phyloP scores from a whole-genome alignment of 2,329 filamentous ascomycete genomes.

The Phaeomoniella chlamydospora region DNA sequence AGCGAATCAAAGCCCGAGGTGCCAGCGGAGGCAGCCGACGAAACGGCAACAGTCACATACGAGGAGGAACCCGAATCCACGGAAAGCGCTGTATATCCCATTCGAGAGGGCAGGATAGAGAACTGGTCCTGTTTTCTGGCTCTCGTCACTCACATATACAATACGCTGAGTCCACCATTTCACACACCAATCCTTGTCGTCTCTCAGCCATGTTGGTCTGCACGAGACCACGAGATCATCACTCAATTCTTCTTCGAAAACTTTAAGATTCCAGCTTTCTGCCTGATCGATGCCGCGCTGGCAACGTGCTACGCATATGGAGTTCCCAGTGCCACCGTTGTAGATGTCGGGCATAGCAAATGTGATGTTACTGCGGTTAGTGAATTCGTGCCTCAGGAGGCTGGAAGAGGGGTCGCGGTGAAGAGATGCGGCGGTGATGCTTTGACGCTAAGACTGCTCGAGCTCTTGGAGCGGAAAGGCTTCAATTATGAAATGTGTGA shows the following conservation, averaged over 20 bases:
- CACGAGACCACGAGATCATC: constrained; percentile 72
- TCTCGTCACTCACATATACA: constrained; percentile 82
- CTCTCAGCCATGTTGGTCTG: constrained; percentile 78
- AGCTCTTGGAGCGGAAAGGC: constrained; percentile 45
- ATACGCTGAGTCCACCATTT: constrained; percentile 75
- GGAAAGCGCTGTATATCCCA: constrained; percentile 81
- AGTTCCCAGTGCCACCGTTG: constrained; percentile 63
- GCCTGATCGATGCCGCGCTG: constrained; percentile 71
- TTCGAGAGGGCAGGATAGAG: constrained; percentile 65
- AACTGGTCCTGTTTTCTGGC: constrained; percentile 91
- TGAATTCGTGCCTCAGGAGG: constrained; percentile 63
- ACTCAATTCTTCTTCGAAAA: constrained; percentile 95
- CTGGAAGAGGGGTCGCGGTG: constrained; percentile 46
- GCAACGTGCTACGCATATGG: constrained; percentile 74
- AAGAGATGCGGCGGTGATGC: constrained; percentile 69
- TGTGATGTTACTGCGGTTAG: constrained; percentile 83
- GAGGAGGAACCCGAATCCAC: constrained; percentile 80
- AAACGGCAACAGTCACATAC: constrained; percentile 27
- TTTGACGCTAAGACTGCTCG: constrained; percentile 60
- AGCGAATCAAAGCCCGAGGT: constrained; percentile 11
- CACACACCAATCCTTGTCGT: constrained; percentile 90
- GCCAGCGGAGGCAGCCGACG: constrained; percentile 1
- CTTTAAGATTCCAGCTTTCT: constrained; percentile 85
- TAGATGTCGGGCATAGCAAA: constrained; percentile 87
- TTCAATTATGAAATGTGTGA: constrained; percentile 50